These are phyloP conservation scores for Mucor mucedo DNA, from an alignment of 371 early-diverging fungal genomes.

Conservation along the genomic window DNA sequence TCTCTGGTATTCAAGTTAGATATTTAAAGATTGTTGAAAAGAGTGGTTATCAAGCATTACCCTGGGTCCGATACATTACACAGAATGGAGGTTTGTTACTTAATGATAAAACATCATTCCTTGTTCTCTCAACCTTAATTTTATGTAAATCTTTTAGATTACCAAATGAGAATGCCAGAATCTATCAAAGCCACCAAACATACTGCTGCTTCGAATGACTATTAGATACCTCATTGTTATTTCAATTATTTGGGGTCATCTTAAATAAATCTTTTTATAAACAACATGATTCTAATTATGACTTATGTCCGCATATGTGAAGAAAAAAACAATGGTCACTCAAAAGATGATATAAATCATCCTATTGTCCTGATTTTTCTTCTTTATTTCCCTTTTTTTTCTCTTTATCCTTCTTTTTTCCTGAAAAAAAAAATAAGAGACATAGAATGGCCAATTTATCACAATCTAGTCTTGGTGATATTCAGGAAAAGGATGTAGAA, in stretches of 20 bases:
- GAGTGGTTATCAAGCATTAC: constrained; percentile 97
- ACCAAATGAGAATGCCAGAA: constrained; percentile 79
- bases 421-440: too few species aligned
- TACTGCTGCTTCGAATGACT: constrained; percentile 15
- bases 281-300: constrained; percentile 3
- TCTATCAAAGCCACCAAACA: constrained; percentile 64
- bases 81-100: constrained; percentile 81
- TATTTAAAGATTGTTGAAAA: constrained; percentile 99
- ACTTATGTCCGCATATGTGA: constrained; percentile 1
- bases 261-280: not conserved
- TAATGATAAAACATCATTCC: not conserved
- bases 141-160: constrained; percentile 45
- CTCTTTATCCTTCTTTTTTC: not conserved
- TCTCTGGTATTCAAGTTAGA: constrained; percentile 97
- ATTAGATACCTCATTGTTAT: constrained; percentile 13
- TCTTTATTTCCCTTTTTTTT: constrained; percentile 14
- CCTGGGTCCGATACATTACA: constrained; percentile 99
- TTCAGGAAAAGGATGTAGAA: not conserved
- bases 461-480: not conserved
- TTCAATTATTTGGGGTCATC: not conserved
- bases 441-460: too few species aligned
- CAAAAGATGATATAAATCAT: not conserved
- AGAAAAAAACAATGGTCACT: constrained; percentile 2
- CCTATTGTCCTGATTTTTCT: constrained; percentile 2
- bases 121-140: constrained; percentile 1